Evolutionary conservation across 2,329 filamentous ascomycete genomes (phyloP).

Genomic region (Tolypocladium nubicola): DNA sequence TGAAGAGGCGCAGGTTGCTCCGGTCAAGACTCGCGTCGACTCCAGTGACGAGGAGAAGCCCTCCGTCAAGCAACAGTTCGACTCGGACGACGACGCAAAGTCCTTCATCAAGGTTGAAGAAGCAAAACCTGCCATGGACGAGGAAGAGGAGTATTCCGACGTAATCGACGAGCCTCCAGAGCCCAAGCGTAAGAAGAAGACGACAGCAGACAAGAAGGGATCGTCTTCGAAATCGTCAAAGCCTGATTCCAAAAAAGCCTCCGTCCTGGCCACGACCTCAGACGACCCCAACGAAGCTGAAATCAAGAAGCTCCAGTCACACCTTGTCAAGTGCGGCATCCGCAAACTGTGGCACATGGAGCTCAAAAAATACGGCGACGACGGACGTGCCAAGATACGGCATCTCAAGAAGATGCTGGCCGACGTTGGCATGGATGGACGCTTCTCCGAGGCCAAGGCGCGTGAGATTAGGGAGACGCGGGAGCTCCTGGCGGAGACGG

Average conservation of each 20-base stretch:
- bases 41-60: conserved; percentile 5
- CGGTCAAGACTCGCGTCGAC: background rate
- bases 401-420: conserved; percentile 71
- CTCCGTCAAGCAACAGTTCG: conserved; percentile 2
- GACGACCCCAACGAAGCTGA: conserved; percentile 60
- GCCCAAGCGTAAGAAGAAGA: conserved; percentile 46
- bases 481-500: conserved; percentile 75
- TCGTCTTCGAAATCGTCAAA: conserved; percentile 17
- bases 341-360: conserved; percentile 87
- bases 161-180: conserved; percentile 64
- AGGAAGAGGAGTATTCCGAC: conserved; percentile 29
- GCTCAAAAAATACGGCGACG: conserved; percentile 61
- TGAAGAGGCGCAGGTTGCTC: background rate
- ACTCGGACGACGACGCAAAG: conserved; percentile 9
- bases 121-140: conserved; percentile 11
- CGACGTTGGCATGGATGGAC: conserved; percentile 78
- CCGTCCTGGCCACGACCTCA: conserved; percentile 6
- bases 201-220: conserved; percentile 17
- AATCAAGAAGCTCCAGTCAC: conserved; percentile 79
- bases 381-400: conserved; percentile 66
- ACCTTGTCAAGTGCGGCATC: conserved; percentile 82
- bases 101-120: conserved; percentile 9
- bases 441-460: conserved; percentile 78
- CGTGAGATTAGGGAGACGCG: conserved; percentile 77
- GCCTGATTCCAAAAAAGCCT: conserved; percentile 16